These are phyloP conservation scores for Malassezia sympodialis DNA, from an alignment of 1,284 basidiomycete genomes.

Conservation along the genomic window DNA sequence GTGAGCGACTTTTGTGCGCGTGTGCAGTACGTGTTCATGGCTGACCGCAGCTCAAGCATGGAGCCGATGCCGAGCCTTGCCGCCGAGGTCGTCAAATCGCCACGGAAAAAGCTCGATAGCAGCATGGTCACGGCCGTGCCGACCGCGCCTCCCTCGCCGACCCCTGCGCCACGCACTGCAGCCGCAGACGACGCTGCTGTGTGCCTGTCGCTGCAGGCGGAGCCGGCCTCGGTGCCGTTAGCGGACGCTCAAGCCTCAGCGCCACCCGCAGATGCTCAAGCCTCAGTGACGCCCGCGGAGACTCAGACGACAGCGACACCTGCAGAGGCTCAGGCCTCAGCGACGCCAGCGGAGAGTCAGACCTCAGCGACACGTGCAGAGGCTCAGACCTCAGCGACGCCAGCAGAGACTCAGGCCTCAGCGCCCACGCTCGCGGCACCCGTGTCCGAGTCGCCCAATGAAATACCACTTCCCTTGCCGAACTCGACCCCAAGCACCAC, in stretches of 20 bases:
- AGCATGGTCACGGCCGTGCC: background rate
- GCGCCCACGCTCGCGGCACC: background rate
- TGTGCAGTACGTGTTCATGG: background rate
- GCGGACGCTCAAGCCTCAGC: no score
- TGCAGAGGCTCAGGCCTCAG: no score
- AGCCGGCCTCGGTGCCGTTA: background rate
- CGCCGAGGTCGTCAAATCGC: slow-evolving; percentile 18
- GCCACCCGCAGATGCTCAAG: no score
- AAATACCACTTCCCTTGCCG: background rate
- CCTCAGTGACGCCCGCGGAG: background rate
- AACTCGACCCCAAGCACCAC: slow-evolving; percentile 7
- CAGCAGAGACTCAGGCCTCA: no score
- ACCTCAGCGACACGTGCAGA: no score
- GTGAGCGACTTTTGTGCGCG: slow-evolving; percentile 13
- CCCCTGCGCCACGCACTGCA: background rate
- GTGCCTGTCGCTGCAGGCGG: background rate
- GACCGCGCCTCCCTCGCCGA: background rate
- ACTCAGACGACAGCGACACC: no score
- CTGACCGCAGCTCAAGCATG: background rate
- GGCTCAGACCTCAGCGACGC: no score
- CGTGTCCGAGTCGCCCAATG: background rate
- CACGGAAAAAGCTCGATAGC: slow-evolving; percentile 2
- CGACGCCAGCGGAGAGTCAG: background rate
- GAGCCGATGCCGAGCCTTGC: background rate
- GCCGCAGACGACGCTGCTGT: background rate